These are phyloP conservation scores for Hibiscus tridactylites DNA, from an alignment of 345 rosid genomes.

Conservation along the genomic window DNA sequence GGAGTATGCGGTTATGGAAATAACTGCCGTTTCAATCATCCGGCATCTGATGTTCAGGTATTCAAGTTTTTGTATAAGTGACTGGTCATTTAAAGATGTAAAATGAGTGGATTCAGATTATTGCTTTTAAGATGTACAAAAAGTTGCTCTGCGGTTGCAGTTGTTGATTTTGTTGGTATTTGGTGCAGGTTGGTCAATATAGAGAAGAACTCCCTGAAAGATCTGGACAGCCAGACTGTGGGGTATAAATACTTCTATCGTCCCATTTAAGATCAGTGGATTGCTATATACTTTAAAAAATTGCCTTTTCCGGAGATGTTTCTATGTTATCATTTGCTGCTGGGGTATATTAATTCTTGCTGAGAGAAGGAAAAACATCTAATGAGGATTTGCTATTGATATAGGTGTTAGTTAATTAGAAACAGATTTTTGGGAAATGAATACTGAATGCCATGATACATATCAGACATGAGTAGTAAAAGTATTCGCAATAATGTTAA, in stretches of 20 bases:
- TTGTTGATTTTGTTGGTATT: conserved; percentile 1
- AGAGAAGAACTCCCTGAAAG: conserved; percentile 66
- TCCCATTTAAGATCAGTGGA: background rate
- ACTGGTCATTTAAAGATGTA: background rate
- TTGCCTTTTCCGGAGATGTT: background rate
- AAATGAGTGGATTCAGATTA: background rate
- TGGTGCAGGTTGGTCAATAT: conserved; percentile 26
- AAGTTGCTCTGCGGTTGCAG: background rate
- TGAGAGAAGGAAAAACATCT: background rate
- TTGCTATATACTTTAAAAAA: background rate
- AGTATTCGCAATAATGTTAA: background rate
- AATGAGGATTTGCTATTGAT: background rate
- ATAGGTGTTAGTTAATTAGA: background rate
- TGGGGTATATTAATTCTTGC: background rate
- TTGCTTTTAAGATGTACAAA: background rate
- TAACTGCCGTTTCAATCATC: conserved; percentile 68
- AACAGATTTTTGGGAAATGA: background rate
- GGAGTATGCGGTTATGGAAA: conserved; percentile 68
- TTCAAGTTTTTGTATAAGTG: background rate
- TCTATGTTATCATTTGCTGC: background rate
- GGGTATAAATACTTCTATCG: conserved; percentile 27
- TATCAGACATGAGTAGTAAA: background rate
- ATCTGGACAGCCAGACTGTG: conserved; percentile 8
- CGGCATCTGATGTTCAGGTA: conserved; percentile 22
- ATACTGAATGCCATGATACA: background rate